Conservation (phyloP, 2,329 filamentous ascomycete genomes). For the Ophiostoma perfectum region DNA sequence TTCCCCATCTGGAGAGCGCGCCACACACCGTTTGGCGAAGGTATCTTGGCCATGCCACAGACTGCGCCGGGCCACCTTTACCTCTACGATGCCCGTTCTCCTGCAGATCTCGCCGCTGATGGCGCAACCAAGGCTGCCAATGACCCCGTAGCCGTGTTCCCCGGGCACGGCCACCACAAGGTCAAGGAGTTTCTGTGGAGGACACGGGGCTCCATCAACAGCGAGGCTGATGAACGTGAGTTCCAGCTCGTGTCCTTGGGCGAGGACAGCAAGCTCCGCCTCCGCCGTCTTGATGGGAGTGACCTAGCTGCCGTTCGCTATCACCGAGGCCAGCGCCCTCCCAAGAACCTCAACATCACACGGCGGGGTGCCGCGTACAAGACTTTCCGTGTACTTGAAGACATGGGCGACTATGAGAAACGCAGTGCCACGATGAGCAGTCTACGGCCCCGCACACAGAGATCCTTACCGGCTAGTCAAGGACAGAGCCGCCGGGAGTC, state of each 20-base stretch:
- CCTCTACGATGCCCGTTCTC: slow-evolving; percentile 63
- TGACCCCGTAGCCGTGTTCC: slow-evolving; percentile 52
- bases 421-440: slow-evolving; percentile 58
- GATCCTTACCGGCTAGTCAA: slow-evolving; percentile 13
- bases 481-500: slow-evolving; percentile 17
- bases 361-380: slow-evolving; percentile 80
- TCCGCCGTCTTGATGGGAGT: slow-evolving; percentile 66
- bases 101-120: slow-evolving; percentile 34
- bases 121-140: slow-evolving; percentile 34
- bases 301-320: slow-evolving; percentile 66
- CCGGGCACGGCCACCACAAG: slow-evolving; percentile 59
- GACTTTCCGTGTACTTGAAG: slow-evolving; percentile 71
- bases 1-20: slow-evolving; percentile 89
- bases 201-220: slow-evolving; percentile 61
- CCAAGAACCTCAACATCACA: slow-evolving; percentile 64
- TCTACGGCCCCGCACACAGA: slow-evolving; percentile 40
- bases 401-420: slow-evolving; percentile 52
- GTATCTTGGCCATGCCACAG: slow-evolving; percentile 85
- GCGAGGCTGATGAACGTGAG: slow-evolving; percentile 72
- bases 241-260: slow-evolving; percentile 95
- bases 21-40: slow-evolving; percentile 83
- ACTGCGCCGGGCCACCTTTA: slow-evolving; percentile 79
- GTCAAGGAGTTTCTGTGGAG: slow-evolving; percentile 93
- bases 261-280: slow-evolving; percentile 72
- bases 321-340: slow-evolving; percentile 60